These are phyloP conservation scores for Candida peoriensis DNA, from an alignment of 805 yeast genomes.

Conservation along the genomic window DNA sequence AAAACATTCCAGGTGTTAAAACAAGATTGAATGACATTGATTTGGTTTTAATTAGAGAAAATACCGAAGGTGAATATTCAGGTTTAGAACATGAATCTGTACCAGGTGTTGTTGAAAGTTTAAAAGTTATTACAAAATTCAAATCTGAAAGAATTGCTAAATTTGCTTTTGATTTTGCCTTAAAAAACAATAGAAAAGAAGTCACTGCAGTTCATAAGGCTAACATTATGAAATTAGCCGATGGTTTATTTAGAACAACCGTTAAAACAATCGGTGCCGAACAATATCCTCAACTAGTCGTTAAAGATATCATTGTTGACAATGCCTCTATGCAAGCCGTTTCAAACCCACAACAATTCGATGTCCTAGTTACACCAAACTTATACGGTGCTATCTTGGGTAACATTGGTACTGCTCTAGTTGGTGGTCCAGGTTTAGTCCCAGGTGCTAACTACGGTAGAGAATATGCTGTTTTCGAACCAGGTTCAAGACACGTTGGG, in stretches of 20 bases:
- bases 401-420: conserved; percentile 94
- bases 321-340: conserved; percentile 99
- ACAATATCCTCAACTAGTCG: conserved; percentile 79
- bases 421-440: conserved; percentile 98
- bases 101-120: conserved; percentile 96
- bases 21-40: conserved; percentile 86
- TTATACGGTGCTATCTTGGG: conserved; percentile 96
- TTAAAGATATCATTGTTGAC: conserved; percentile 93
- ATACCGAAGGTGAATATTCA: conserved; percentile 98
- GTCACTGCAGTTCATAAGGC: conserved; percentile 99
- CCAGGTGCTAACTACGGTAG: conserved; percentile 99
- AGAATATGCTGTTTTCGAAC: conserved; percentile 96
- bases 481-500: conserved; percentile 99
- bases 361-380: conserved; percentile 96
- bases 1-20: conserved; percentile 90
- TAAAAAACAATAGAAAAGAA: conserved; percentile 82
- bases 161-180: conserved; percentile 94
- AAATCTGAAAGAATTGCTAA: conserved; percentile 97
- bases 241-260: conserved; percentile 94
- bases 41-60: conserved; percentile 94
- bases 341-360: conserved; percentile 96
- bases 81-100: conserved; percentile 97
- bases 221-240: conserved; percentile 97
- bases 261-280: conserved; percentile 80
- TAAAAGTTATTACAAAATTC: conserved; percentile 89